Conservation (phyloP, 371 early-diverging fungal genomes). For the Mortierella sp. region DNA sequence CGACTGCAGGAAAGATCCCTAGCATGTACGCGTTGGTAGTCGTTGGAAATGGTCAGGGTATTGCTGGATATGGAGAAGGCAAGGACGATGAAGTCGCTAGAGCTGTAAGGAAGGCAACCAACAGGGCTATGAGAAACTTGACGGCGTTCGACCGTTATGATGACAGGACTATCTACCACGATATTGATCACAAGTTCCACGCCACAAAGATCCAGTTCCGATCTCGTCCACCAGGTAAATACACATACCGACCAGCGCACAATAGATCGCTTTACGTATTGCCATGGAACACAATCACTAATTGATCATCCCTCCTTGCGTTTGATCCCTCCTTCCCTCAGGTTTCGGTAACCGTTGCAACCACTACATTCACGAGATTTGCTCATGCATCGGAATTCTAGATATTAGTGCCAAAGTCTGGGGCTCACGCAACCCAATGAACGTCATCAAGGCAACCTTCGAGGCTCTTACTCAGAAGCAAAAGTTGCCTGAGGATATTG, state of each 20-base stretch:
- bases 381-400: slow-evolving; percentile 92
- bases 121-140: slow-evolving; percentile 90
- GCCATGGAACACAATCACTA: background rate
- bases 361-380: slow-evolving; percentile 95
- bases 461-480: slow-evolving; percentile 88
- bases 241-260: background rate
- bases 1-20: slow-evolving; percentile 87
- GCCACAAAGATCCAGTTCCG: slow-evolving; percentile 86
- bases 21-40: slow-evolving; percentile 93
- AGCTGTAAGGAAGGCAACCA: slow-evolving; percentile 93
- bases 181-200: slow-evolving; percentile 91
- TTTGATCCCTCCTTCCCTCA: slow-evolving; percentile 30
- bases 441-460: slow-evolving; percentile 97
- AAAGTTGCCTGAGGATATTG: slow-evolving; percentile 88
- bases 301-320: background rate
- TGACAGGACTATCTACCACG: slow-evolving; percentile 93
- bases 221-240: slow-evolving; percentile 90
- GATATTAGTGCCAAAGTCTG: slow-evolving; percentile 94
- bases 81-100: slow-evolving; percentile 84
- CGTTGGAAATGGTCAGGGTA: slow-evolving; percentile 94
- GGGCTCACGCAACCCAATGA: slow-evolving; percentile 96
- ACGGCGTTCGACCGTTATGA: slow-evolving; percentile 90
- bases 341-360: slow-evolving; percentile 96
- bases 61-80: slow-evolving; percentile 97
- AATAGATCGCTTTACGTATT: background rate